Evolutionary conservation across 1,139 yeast species (phyloP), one percentile per base, ranked within the genome.

Genomic region (Yamadazyma trypodendri): DNA sequence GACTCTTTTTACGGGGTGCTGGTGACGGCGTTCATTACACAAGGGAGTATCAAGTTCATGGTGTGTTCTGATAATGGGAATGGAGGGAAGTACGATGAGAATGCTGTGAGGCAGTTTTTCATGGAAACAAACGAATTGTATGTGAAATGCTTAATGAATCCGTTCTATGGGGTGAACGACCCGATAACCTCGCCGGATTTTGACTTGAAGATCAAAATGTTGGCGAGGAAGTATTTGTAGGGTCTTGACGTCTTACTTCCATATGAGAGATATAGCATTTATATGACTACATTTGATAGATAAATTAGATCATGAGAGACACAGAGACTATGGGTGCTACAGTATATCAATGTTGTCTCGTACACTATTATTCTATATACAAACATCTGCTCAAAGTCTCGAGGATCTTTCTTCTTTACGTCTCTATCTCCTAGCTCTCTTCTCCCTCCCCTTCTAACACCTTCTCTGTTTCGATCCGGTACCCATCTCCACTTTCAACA

Each of bases 101-200:
- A 82, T 50, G 71, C 84, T 11, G 84, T 90, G 22, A 79, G 82
- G 48, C 94, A 84, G 55, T 90, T 92, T 56, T 88, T 89, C 58
- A 72, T 75, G 36, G 97, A 90, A 43, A 75, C 86, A 12, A 86
- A 90, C 59, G 98, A 92, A 51, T 65, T 90, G 36, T 92, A 90
- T 52, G 89, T 86, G 24, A 92, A 90, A 62, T 80, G 92, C 13
- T 60, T 87, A 36, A 65, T 92, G 67, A 87, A 85, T 48, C 98
- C 98, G 2, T 92, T 92, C 55, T 92, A 89, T 56, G 70, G 75
- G 37, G 77, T 81, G 31, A 85, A 87, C 53, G 84, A 81, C 45
- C 82, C 90, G 1, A 86, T 92, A 24, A 69, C 76, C 22, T 81
- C 86, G 34, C 80, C 84, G 0, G 79, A 75, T 18, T 92, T 92